phyloP scores from a whole-genome alignment of 495 filamentous ascomycete genomes.

The Penicillium atrosanguineum region DNA sequence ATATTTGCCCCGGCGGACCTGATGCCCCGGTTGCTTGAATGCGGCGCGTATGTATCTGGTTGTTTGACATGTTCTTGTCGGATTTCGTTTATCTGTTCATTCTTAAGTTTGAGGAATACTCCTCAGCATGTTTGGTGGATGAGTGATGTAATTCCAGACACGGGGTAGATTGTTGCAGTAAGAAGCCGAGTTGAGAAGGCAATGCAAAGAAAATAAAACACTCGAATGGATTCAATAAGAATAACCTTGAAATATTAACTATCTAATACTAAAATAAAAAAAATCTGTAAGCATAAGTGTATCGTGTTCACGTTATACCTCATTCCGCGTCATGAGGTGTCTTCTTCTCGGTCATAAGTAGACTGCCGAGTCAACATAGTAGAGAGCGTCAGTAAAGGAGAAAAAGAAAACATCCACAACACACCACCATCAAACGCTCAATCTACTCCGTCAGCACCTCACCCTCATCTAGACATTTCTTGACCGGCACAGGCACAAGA shows the following conservation, averaged over 20 bases:
- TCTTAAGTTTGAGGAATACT: not conserved
- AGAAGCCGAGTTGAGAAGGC: not conserved
- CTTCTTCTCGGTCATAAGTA: not conserved
- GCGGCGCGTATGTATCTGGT: not conserved
- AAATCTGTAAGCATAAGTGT: not conserved
- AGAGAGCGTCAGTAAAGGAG: not conserved
- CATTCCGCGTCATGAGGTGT: not conserved
- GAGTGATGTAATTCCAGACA: not conserved
- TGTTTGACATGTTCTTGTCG: not conserved
- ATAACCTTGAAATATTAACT: not conserved
- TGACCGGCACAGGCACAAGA: conserved; percentile 1
- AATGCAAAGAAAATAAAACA: conserved; percentile 1
- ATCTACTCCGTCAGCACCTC: not conserved
- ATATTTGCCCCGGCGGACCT: not conserved
- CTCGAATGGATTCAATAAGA: not conserved
- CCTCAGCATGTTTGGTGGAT: not conserved
- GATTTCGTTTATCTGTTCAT: not conserved
- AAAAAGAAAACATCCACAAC: not conserved
- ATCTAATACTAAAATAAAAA: not conserved
- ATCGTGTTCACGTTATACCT: not conserved
- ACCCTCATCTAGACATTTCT: not conserved
- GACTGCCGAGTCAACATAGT: not conserved
- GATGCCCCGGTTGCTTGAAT: not conserved
- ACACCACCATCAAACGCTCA: not conserved
- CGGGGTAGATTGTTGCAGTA: not conserved